Conservation (phyloP, 2,329 filamentous ascomycete genomes). For the Monosporascus cannonballus region DNA sequence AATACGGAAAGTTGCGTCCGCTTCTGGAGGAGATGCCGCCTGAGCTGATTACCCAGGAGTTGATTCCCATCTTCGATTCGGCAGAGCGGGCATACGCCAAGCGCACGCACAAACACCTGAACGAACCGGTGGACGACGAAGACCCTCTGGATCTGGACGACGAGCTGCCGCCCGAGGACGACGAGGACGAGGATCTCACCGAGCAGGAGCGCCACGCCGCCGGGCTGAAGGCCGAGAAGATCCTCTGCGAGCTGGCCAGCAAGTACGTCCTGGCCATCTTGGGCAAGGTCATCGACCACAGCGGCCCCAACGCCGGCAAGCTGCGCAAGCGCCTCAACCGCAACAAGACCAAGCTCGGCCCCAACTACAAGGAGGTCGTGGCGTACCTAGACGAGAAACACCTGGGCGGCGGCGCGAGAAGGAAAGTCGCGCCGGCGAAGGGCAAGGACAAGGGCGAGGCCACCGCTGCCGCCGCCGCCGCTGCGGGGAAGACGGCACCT, state of each 20-base stretch:
- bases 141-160: constrained; percentile 59
- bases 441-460: constrained; percentile 33
- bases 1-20: constrained; percentile 49
- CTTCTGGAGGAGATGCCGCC: constrained; percentile 65
- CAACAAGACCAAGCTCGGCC: constrained; percentile 74
- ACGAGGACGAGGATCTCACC: constrained; percentile 47
- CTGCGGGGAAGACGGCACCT: constrained; percentile 32
- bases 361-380: constrained; percentile 80
- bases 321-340: constrained; percentile 67
- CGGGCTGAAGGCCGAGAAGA: constrained; percentile 73
- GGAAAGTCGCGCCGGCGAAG: constrained; percentile 32
- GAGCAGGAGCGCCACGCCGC: constrained; percentile 55
- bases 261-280: constrained; percentile 79
- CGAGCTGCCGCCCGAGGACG: constrained; percentile 54
- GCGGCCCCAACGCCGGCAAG: constrained; percentile 52
- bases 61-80: constrained; percentile 71
- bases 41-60: constrained; percentile 54
- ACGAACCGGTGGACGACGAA: constrained; percentile 64
- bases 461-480: constrained; percentile 6
- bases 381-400: constrained; percentile 70
- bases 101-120: constrained; percentile 55
- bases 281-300: constrained; percentile 65
- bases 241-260: constrained; percentile 76
- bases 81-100: constrained; percentile 75
- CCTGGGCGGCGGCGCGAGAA: constrained; percentile 39